These are phyloP conservation scores for Teunomyces gatunensis DNA, from an alignment of 805 yeast species.

Conservation along the genomic window DNA sequence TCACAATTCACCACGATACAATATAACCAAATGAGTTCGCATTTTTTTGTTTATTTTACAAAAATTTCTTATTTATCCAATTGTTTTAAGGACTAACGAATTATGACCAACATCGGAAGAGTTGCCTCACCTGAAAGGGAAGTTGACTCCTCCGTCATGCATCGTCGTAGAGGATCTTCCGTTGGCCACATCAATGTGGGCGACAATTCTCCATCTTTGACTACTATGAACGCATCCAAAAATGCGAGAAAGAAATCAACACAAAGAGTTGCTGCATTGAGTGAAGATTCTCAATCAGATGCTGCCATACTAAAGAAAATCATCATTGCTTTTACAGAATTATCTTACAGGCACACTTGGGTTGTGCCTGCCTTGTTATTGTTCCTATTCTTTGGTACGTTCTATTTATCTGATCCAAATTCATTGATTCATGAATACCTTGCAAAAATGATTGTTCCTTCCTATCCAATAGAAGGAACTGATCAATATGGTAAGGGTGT, in stretches of 20 bases:
- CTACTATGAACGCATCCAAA: conserved; percentile 59
- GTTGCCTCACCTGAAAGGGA: conserved; percentile 5
- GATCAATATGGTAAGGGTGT: conserved; percentile 84
- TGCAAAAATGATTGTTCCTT: conserved; percentile 59
- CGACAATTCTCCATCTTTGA: conserved; percentile 65
- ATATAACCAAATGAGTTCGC: neutral
- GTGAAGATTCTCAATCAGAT: conserved; percentile 35
- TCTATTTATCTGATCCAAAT: conserved; percentile 54
- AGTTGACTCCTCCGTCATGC: conserved; percentile 3
- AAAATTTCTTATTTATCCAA: neutral
- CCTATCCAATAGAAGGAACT: conserved; percentile 61
- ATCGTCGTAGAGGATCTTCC: conserved; percentile 57
- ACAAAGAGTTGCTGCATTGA: conserved; percentile 31
- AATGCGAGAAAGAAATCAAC: conserved; percentile 34
- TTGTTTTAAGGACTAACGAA: neutral
- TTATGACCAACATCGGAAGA: conserved; percentile 1
- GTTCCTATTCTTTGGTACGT: conserved; percentile 39
- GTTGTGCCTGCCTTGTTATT: conserved; percentile 58
- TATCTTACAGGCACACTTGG: conserved; percentile 68
- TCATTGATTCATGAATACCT: conserved; percentile 56
- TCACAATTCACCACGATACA: neutral
- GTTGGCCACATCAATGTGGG: conserved; percentile 77
- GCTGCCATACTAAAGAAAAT: conserved; percentile 55
- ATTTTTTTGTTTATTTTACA: neutral
- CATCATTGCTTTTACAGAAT: conserved; percentile 56